Evolutionary conservation across 2,329 filamentous ascomycete genomes (phyloP), one percentile per base, ranked within the genome.

Genomic region (Moelleriella libera): DNA sequence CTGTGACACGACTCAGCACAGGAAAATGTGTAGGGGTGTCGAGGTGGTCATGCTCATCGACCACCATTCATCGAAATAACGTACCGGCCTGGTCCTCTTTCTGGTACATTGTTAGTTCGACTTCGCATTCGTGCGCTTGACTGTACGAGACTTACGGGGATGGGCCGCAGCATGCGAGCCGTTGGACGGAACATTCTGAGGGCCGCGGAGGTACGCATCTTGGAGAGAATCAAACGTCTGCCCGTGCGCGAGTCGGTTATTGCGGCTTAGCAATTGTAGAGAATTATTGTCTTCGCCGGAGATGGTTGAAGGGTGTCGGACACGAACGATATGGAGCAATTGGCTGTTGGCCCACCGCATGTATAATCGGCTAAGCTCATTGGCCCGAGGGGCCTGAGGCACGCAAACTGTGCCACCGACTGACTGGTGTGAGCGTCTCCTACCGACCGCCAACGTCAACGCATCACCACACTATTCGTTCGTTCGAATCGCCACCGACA

Each of bases 141-240:
- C n/a, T 37, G 34, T 2, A 9, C 34, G 5, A 37, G 34, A 65
- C 65, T 72, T 72, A 90, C 87, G 59, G 85, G 85, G 61, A 86
- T 67, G 57, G 84, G 80, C 64, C 72, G 71, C 75, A 83, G 76
- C 76, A 82, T 75, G 68, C 77, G 76, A 65, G 68, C 68, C 55
- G 79, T 80, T 56, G 78, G 77, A 66, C 73, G 78, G 65, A 81
- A 76, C 76, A 83, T 82, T 61, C 76, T 74, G 61, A 87, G 68
- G 62, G 75, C 69, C 59, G 74, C 72, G 60, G 82, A 80, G 62
- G 81, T 70, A 65, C 75, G 77, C 82, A 85, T 85, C 51, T 66
- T 75, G 53, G 34, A 29, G 47, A 40, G 39, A 21, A 30, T 46
- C 42, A 48, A 34, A 44, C 39, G 41, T 48, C 42, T 45, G 39